Evolutionary conservation across 2,329 filamentous ascomycete species (phyloP).

Genomic region (Bipolaris victoriae): DNA sequence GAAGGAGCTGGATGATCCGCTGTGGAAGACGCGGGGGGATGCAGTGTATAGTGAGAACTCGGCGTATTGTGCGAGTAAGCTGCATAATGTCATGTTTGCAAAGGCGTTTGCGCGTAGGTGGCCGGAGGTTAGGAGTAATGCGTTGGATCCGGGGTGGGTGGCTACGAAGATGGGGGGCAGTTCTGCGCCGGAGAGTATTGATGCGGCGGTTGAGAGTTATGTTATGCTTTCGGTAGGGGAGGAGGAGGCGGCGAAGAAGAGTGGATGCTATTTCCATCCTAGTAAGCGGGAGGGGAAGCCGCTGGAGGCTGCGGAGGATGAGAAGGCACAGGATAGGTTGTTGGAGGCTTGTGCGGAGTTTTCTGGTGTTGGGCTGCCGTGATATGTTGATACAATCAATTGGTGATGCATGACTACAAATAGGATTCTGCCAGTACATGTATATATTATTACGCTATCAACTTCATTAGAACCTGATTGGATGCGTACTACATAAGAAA

Average conservation of each 20-base stretch:
- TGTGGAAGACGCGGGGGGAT: conserved; percentile 48
- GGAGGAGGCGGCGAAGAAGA: conserved; percentile 33
- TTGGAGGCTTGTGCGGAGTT: conserved; percentile 49
- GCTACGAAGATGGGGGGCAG: conserved; percentile 61
- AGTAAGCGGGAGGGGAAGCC: conserved; percentile 36
- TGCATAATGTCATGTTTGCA: conserved; percentile 63
- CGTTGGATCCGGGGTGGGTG: conserved; percentile 62
- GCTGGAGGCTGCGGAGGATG: conserved; percentile 45
- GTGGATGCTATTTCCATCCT: conserved; percentile 50
- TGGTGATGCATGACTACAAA: background rate
- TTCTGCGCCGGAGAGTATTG: conserved; percentile 56
- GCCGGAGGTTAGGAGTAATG: conserved; percentile 54
- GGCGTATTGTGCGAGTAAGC: conserved; percentile 62
- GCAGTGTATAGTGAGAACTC: conserved; percentile 42
- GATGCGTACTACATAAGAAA: background rate
- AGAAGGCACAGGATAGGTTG: conserved; percentile 54
- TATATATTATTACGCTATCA: background rate
- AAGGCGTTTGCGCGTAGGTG: conserved; percentile 60
- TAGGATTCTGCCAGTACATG: background rate
- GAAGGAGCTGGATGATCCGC: conserved; percentile 48
- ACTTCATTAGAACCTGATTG: too few species aligned
- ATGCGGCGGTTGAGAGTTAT: conserved; percentile 57
- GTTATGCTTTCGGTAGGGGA: conserved; percentile 56
- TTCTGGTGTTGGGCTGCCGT: conserved; percentile 36
- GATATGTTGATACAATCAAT: too few species aligned